Conservation (phyloP, 495 filamentous ascomycete species). For the Lentithecium fluviatile region DNA sequence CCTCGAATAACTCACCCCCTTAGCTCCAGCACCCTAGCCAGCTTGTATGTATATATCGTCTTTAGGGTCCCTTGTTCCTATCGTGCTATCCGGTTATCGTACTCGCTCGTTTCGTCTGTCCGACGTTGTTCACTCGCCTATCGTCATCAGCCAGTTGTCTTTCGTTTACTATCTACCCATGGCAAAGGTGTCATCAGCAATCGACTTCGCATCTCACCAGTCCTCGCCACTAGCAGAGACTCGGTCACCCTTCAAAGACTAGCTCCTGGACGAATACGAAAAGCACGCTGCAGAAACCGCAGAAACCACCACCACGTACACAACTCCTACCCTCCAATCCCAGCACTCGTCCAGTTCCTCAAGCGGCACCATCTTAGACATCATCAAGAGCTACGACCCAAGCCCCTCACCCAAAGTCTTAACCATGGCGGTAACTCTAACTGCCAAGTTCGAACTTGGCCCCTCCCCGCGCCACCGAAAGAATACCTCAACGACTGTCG, state of each 20-base stretch:
- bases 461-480: neutral
- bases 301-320: conserved; percentile 7
- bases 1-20: conserved; percentile 31
- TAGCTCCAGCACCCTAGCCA: conserved; percentile 13
- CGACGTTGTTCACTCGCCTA: neutral
- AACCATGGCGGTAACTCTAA: conserved; percentile 1
- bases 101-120: neutral
- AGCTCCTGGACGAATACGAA: conserved; percentile 33
- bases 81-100: conserved; percentile 29
- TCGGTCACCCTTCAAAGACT: conserved; percentile 19
- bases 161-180: neutral
- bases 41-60: conserved; percentile 29
- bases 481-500: conserved; percentile 6
- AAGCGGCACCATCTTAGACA: conserved; percentile 24
- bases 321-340: neutral
- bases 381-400: conserved; percentile 30
- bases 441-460: conserved; percentile 6
- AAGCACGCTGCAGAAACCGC: conserved; percentile 20
- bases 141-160: conserved; percentile 1
- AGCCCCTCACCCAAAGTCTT: conserved; percentile 10
- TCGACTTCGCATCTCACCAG: conserved; percentile 19
- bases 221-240: conserved; percentile 19
- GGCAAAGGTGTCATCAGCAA: conserved; percentile 13
- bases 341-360: conserved; percentile 19
- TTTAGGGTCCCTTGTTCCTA: conserved; percentile 13